Percentiles rank a stretch among this genome's conserved stretches.
Conservation (phyloP, 352 stramenopile genomes). For the Globisporangium orthogonon region DNA sequence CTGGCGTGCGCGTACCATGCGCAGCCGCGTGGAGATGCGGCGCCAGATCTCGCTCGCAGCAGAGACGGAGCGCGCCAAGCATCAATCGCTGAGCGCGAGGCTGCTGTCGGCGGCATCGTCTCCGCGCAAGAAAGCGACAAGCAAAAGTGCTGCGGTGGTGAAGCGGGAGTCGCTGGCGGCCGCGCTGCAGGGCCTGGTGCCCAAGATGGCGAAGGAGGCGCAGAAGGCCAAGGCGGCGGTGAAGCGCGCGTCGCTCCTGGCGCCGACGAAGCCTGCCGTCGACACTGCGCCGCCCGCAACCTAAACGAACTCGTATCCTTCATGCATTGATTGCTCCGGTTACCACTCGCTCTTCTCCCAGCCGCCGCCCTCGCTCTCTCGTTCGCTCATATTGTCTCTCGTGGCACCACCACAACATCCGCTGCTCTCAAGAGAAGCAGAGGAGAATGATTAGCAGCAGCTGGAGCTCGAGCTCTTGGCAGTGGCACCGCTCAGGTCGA, state of each 20-base stretch:
- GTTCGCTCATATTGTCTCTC: neutral
- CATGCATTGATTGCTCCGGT: conserved; percentile 3
- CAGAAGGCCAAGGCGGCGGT: neutral
- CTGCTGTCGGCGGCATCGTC: neutral
- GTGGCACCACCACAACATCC: no score
- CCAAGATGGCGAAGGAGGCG: neutral
- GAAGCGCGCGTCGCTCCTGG: neutral
- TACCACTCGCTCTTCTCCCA: neutral
- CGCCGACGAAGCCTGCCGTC: neutral
- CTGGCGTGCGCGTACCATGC: conserved; percentile 36
- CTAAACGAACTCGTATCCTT: neutral
- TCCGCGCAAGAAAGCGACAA: neutral
- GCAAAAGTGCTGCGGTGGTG: neutral
- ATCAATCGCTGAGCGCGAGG: neutral
- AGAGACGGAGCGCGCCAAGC: conserved; percentile 11
- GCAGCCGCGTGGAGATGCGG: conserved; percentile 27
- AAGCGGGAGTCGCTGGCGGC: neutral
- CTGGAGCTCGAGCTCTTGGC: conserved; percentile 58
- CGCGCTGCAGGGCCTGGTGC: neutral
- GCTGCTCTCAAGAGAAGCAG: no score
- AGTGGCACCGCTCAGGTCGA: conserved; percentile 72
- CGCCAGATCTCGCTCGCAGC: conserved; percentile 29
- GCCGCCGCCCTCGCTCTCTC: neutral
- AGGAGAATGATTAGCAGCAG: conserved; percentile 48
- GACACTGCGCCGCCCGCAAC: neutral